Evolutionary conservation across 805 yeast genomes (phyloP), one percentile per base, ranked within the genome.

Genomic region (Yamadazyma olivae): DNA sequence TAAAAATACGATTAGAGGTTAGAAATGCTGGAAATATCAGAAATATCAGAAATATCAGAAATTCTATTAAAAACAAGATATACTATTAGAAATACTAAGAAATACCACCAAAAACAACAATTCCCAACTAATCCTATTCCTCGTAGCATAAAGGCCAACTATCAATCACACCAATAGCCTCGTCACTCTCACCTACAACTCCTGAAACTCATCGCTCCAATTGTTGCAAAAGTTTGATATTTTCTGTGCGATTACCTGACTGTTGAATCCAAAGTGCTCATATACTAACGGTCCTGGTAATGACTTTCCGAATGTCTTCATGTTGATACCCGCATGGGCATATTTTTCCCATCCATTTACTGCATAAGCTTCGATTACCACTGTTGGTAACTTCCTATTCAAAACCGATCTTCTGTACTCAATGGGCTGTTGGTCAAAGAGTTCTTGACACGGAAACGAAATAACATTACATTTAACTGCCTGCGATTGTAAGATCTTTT

Each of bases 291-390:
- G 34, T n/a, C 63, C 62, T 5, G 67, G 63, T 32, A 61, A 50
- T 1, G 65, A 59, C 27, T 56, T 60, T 21, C 68, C 68, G 35
- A 54, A 61, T 1, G 52, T 43, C 21, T 50, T 46, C 60, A 61
- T 47, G 32, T 47, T 55, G 39, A 56, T 45, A 34, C 64, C 63
- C 18, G 65, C 67, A 22, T 48, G 51, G 12, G 66, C 64, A 37
- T 57, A 58, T 34, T 58, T 45, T 38, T 61, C 64, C 68, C 68
- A 61, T 6, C 63, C 63, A 33, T 48, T 46, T 14, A 57, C 53
- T 3, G 63, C 55, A 41, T 54, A 61, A 6, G 66, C 61, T 39
- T 61, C 68, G 17, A 61, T 50, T 12, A 57, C 54, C 27, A 61
- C 53, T 3, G 51, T 40, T 16, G 61, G 64, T 7, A 51, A 33